Evolutionary conservation across 768 basidiomycete genomes (phyloP), one percentile per base, ranked within the genome.

Genomic region (Phanerochaete sordida): DNA sequence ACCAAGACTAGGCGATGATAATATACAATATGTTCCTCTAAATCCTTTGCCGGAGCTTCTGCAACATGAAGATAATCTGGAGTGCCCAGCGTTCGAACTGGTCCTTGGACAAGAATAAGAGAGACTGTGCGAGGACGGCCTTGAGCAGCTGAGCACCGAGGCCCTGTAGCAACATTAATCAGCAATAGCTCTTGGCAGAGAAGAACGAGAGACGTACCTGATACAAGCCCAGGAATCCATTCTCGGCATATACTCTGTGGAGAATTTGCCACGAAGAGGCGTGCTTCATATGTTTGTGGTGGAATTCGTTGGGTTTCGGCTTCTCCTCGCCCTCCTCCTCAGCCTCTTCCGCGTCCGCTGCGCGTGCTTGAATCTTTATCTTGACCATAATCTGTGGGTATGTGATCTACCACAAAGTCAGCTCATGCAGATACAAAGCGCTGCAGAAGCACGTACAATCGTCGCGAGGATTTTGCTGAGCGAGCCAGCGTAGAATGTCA

Each of bases 301-400:
- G 83, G 59, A 70, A 74, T 30, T 69, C 60, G 64, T 79, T 74
- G 24, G 76, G 69, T 9, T 65, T 61, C 7, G 77, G 79, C 19
- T 70, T 70, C n/a, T 75, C 63, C 37, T 71, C 63, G 51, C 79
- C 72, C 51, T 80, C 75, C 53, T 75, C 76, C 4, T 69, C 70
- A 3, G 73, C 77, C 15, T 81, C 82, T n/a, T 84, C 82, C 8
- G 63, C 70, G 58, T 86, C 84, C 19, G 84, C 79, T 49, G 82
- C 81, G 28, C 90, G 85, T 7, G 95, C 93, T 73, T 98, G 96
- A 28, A 98, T 90, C 55, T 95, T 84, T 31, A 98, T 93, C 79
- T 98, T 98, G 49, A 91, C 92, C 91, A 94, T 93, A 65, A 95
- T 95, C 70, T 95, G 95, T 0, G 93, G 94, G 69, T 95, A 96